A percentile compares a stretch with the other conserved stretches of the same genome.
phyloP scores from a whole-genome alignment of 352 stramenopile genomes.

The Phytophthora idaei region DNA sequence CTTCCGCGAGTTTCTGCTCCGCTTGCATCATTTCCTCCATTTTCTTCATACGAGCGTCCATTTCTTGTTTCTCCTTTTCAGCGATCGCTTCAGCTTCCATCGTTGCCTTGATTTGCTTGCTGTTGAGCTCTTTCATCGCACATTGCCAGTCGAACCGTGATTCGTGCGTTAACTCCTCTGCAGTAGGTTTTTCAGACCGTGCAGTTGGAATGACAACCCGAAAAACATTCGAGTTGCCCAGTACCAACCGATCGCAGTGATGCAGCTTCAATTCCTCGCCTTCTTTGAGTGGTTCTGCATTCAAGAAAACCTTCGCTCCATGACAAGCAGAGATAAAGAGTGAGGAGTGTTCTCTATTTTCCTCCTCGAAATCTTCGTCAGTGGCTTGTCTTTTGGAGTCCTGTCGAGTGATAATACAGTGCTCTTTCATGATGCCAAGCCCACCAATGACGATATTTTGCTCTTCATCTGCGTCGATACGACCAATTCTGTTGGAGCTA shows the following conservation, averaged over 20 bases:
- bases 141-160: conserved; percentile 77
- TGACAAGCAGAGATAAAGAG: conserved; percentile 45
- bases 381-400: background rate
- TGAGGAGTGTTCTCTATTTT: background rate
- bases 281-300: conserved; percentile 57
- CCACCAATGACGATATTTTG: conserved; percentile 83
- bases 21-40: conserved; percentile 78
- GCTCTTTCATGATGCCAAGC: conserved; percentile 79
- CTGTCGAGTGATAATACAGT: conserved; percentile 55
- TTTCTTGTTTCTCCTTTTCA: conserved; percentile 78
- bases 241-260: conserved; percentile 74
- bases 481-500: conserved; percentile 67
- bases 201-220: conserved; percentile 70
- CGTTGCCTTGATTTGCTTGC: conserved; percentile 64
- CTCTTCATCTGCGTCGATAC: conserved; percentile 63
- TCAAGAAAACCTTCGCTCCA: conserved; percentile 73
- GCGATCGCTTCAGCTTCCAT: conserved; percentile 61
- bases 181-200: conserved; percentile 23
- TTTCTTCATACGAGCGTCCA: conserved; percentile 69
- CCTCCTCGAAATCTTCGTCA: no score
- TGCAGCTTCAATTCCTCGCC: conserved; percentile 41
- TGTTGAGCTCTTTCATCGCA: conserved; percentile 85
- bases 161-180: conserved; percentile 47
- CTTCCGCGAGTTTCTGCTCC: conserved; percentile 62
- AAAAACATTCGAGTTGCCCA: conserved; percentile 84